Evolutionary conservation across 345 rosid genomes (phyloP).

Genomic region (Jatropha curcas): DNA sequence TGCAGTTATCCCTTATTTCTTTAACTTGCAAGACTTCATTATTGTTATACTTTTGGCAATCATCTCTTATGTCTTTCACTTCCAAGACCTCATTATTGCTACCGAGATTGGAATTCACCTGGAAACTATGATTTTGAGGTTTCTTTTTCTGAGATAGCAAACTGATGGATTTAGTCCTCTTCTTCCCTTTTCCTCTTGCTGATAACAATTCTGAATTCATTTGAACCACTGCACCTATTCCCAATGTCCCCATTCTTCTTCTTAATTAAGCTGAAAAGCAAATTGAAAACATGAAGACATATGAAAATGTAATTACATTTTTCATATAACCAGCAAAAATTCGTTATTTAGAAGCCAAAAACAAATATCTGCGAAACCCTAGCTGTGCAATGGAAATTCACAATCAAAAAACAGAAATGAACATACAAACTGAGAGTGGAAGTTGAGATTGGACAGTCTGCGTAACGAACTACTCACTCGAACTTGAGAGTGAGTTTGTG

Average conservation of each 20-base stretch:
- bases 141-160: background rate
- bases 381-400: too few species aligned
- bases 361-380: too few species aligned
- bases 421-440: too few species aligned
- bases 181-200: background rate
- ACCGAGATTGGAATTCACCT: background rate
- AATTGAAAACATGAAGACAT: too few species aligned
- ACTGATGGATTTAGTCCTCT: background rate
- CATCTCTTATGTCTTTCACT: constrained; percentile 41
- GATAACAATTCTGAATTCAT: background rate
- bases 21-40: constrained; percentile 29
- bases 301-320: too few species aligned
- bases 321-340: too few species aligned
- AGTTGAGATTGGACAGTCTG: too few species aligned
- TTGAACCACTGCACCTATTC: constrained; percentile 2
- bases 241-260: background rate
- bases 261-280: too few species aligned
- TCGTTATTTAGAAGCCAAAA: too few species aligned
- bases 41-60: background rate
- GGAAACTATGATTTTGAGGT: background rate
- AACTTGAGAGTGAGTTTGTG: too few species aligned
- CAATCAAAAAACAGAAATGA: too few species aligned
- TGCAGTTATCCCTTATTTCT: constrained; percentile 53
- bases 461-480: too few species aligned
- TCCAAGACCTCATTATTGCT: constrained; percentile 24